Evolutionary conservation across 2,329 filamentous ascomycete species (phyloP), one percentile per base, ranked within the genome.

Genomic region (Aspergillus brunneoviolaceus): DNA sequence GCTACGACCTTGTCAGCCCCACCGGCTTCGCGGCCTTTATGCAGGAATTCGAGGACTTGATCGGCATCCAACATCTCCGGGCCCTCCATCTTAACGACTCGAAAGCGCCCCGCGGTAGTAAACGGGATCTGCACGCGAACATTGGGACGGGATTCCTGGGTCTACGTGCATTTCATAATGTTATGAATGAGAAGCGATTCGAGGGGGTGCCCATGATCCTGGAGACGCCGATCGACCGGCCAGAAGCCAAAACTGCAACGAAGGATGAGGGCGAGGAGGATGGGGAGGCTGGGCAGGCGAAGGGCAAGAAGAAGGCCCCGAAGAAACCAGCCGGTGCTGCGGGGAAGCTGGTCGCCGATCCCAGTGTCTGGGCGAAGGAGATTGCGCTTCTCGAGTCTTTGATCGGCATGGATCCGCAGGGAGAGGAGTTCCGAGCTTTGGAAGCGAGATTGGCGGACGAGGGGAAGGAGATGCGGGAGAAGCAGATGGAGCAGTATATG

Each of bases 121-220:
- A 92, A 65, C 87, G 93, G 47, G 95, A 99, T 73, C 79, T 98
- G 2, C 95, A 99, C 76, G 92, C 94, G 65, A 98, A 97, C 73
- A 98, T 99, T 64, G 95, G 95, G 27, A 96, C 92, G 0, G 95
- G 95, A 1, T 99, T 96, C 72, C 83, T 99, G 0, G 95, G 95
- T 0, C 83, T 99, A 16, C 85, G 90, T 23, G 90, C 93, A 2
- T 99, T 99, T 76, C 91, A 96, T 78, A 91, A 88, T 71, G 80
- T 99, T 61, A 89, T 98, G 82, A 98, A 98, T 74, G 87, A 92
- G 70, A 80, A 83, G 27, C 81, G 86, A 1, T 89, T 98, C 61
- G 85, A 89, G 66, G 86, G 86, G 27, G 77, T 97, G 69, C 95
- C 95, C 4, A 92, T 99, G 86, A 88, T 99, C 2, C 84, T 99